Evolutionary conservation across 208 protist species (phyloP).

Genomic region (Acanthamoeba lenticulata): DNA sequence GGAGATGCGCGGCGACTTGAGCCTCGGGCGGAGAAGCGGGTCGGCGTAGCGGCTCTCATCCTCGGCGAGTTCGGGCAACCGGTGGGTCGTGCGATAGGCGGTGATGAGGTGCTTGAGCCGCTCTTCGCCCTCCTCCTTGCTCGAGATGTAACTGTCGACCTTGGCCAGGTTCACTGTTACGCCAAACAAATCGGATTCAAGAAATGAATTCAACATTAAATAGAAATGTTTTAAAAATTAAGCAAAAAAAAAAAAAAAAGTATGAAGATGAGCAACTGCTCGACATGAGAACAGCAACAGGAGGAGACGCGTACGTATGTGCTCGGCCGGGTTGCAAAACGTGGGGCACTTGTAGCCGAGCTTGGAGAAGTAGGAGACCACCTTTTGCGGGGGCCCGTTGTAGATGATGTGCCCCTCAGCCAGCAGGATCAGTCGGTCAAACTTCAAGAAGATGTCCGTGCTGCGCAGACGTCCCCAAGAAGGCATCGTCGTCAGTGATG

Average conservation of each 20-base stretch:
- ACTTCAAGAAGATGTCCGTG: constrained; percentile 71
- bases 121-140: background rate
- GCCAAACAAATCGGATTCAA: too few relatives aligned
- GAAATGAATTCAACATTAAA: too few relatives aligned
- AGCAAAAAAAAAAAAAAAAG: too few relatives aligned
- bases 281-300: too few relatives aligned
- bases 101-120: constrained; percentile 13
- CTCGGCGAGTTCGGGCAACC: constrained; percentile 9
- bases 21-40: background rate
- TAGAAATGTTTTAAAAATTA: too few relatives aligned
- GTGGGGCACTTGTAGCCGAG: constrained; percentile 69
- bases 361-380: constrained; percentile 66
- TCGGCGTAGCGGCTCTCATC: background rate
- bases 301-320: background rate
- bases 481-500: too few relatives aligned
- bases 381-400: constrained; percentile 51
- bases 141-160: constrained; percentile 58
- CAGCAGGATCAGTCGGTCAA: constrained; percentile 64
- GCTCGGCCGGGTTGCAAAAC: constrained; percentile 72
- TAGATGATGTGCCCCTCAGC: constrained; percentile 57
- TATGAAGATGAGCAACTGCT: too few relatives aligned
- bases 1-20: background rate
- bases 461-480: too few relatives aligned
- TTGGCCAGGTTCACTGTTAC: constrained; percentile 53
- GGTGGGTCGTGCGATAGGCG: background rate